A percentile compares a stretch with the other conserved stretches of the same genome.
Conservation (phyloP, 2,329 filamentous ascomycete genomes). For the Aspergillus niger region DNA sequence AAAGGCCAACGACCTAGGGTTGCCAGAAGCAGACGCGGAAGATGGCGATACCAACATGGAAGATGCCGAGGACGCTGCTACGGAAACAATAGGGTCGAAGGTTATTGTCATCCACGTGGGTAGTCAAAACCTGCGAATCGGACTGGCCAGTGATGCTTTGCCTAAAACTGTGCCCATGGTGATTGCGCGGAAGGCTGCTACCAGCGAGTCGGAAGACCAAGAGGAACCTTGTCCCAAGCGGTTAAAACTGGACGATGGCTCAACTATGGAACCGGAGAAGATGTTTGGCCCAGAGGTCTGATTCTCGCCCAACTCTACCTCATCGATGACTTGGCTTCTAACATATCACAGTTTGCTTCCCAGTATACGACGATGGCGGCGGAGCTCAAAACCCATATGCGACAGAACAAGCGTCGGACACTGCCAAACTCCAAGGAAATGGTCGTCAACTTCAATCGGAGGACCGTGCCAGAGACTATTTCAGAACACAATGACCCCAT, state of each 20-base stretch:
- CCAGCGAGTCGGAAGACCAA: conserved; percentile 80
- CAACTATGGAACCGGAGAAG: conserved; percentile 64
- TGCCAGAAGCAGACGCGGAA: conserved; percentile 50
- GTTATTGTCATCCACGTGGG: conserved; percentile 94
- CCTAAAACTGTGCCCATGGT: conserved; percentile 94
- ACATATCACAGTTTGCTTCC: conserved; percentile 53
- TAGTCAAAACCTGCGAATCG: conserved; percentile 92
- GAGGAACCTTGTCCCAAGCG: conserved; percentile 74
- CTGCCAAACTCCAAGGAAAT: conserved; percentile 97
- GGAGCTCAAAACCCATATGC: conserved; percentile 87
- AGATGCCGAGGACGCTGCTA: conserved; percentile 55
- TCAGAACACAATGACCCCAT: conserved; percentile 92
- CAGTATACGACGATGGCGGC: conserved; percentile 78
- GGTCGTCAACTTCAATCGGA: conserved; percentile 89
- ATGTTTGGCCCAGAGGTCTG: conserved; percentile 83
- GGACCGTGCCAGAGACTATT: conserved; percentile 81
- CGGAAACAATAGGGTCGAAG: conserved; percentile 75
- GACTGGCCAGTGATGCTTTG: conserved; percentile 90
- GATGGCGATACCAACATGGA: conserved; percentile 60
- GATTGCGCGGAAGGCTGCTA: conserved; percentile 74
- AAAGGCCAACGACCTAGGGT: conserved; percentile 65
- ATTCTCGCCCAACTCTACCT: not conserved
- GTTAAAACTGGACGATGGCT: conserved; percentile 58
- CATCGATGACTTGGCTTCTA: not conserved
- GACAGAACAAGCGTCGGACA: conserved; percentile 89